Percentiles rank a stretch among this genome's conserved stretches.
These are phyloP conservation scores for Arctium lappa DNA, from an alignment of 129 eudicot species.

Conservation along the genomic window DNA sequence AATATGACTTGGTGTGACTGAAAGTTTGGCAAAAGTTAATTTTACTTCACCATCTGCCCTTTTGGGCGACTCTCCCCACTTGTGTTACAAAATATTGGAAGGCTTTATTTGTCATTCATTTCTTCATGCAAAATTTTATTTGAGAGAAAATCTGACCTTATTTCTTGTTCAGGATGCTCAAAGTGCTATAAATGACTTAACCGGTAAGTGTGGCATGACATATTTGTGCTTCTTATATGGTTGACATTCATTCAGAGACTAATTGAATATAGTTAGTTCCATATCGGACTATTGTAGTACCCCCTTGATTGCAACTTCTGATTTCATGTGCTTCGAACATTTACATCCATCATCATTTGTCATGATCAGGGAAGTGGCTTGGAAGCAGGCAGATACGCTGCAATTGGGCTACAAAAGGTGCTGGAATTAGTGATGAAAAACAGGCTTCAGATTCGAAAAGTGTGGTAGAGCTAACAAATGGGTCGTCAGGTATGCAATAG, in stretches of 20 bases:
- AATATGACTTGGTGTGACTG: not conserved
- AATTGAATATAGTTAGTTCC: not conserved
- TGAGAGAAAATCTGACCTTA: not conserved
- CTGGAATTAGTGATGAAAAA: conserved; percentile 63
- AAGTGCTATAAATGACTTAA: conserved; percentile 76
- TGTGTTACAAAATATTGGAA: not conserved
- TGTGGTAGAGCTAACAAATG: conserved; percentile 75
- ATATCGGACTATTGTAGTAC: not conserved
- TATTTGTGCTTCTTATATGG: not conserved
- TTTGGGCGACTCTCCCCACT: not conserved
- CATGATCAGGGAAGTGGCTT: conserved; percentile 66
- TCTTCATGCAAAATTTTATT: not conserved
- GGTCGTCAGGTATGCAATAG: conserved; percentile 52
- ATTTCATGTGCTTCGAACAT: not conserved
- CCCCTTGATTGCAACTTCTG: not conserved
- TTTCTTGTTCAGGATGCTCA: conserved; percentile 73
- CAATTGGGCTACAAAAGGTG: conserved; percentile 96
- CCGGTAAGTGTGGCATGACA: conserved; percentile 37
- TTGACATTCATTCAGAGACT: not conserved
- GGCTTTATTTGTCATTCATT: conserved; percentile 4
- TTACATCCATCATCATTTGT: not conserved
- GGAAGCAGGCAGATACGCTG: conserved; percentile 91
- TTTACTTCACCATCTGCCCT: not conserved
- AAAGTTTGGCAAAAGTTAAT: not conserved
- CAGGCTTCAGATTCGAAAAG: conserved; percentile 68